A percentile compares a stretch with the other conserved stretches of the same genome.
Evolutionary conservation across 106 monocot species (phyloP).

Genomic region (Dendrobium chrysotoxum): DNA sequence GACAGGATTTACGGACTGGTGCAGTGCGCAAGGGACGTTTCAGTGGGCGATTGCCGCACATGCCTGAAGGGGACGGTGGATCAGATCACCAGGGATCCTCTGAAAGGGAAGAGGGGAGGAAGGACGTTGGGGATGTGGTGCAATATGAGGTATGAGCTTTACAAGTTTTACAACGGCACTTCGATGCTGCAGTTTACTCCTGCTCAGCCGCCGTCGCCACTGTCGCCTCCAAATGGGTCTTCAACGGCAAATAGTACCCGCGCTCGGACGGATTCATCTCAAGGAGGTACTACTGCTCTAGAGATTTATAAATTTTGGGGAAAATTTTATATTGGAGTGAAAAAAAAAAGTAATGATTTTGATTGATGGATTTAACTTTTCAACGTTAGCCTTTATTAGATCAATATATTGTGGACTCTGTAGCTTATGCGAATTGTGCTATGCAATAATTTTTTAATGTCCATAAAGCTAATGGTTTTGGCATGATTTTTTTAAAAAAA

Average conservation of each 20-base stretch:
- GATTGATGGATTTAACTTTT: too few species aligned
- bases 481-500: too few species aligned
- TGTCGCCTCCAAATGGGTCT: not conserved
- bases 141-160: conserved; percentile 26
- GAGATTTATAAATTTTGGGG: too few species aligned
- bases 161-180: conserved; percentile 10
- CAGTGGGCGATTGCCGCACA: conserved; percentile 5
- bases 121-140: conserved; percentile 22
- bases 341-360: too few species aligned
- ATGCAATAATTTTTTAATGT: too few species aligned
- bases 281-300: not conserved
- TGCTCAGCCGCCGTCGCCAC: not conserved
- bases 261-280: not conserved
- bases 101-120: conserved; percentile 15
- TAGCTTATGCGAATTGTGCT: too few species aligned
- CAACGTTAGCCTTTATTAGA: too few species aligned
- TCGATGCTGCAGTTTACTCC: not conserved
- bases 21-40: conserved; percentile 38
- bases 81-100: not conserved
- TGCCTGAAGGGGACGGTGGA: conserved; percentile 12
- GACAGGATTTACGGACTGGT: conserved; percentile 19
- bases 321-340: too few species aligned
- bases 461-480: too few species aligned
- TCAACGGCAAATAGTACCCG: not conserved
- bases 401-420: too few species aligned